Evolutionary conservation across 2,329 filamentous ascomycete species (phyloP).

Genomic region (Diaporthe sp.): DNA sequence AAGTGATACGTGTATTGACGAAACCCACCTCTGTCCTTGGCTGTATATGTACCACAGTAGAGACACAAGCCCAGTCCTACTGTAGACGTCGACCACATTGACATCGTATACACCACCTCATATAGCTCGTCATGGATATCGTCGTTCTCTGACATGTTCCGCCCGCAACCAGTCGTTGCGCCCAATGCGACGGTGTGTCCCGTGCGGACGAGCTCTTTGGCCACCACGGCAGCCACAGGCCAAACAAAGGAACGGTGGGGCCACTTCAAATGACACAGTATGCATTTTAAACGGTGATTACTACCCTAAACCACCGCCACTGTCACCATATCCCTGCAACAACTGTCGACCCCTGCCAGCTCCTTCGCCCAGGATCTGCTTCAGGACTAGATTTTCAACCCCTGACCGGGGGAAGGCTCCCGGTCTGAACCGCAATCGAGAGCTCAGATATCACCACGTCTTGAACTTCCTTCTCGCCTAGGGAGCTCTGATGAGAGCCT

Average conservation of each 20-base stretch:
- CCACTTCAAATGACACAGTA: neutral
- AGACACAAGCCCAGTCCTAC: no score
- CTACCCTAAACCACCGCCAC: neutral
- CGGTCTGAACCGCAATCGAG: neutral
- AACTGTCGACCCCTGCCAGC: neutral
- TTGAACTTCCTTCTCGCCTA: neutral
- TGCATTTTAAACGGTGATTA: neutral
- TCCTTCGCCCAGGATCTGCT: neutral
- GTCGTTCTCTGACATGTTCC: neutral
- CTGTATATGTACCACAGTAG: no score
- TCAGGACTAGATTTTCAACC: neutral
- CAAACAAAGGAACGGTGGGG: neutral
- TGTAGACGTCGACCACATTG: neutral
- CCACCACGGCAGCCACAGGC: neutral
- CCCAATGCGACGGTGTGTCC: neutral
- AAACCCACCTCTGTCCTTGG: neutral
- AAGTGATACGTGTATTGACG: neutral
- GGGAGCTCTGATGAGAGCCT: neutral
- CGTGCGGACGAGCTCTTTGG: neutral
- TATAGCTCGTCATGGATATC: neutral
- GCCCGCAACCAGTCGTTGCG: neutral
- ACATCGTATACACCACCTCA: neutral
- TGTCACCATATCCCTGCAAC: neutral
- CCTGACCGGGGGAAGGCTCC: slow-evolving; percentile 11
- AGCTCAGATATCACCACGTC: neutral